phyloP scores from a whole-genome alignment of 1,284 basidiomycete species.

The Violaceomyces palustris region DNA sequence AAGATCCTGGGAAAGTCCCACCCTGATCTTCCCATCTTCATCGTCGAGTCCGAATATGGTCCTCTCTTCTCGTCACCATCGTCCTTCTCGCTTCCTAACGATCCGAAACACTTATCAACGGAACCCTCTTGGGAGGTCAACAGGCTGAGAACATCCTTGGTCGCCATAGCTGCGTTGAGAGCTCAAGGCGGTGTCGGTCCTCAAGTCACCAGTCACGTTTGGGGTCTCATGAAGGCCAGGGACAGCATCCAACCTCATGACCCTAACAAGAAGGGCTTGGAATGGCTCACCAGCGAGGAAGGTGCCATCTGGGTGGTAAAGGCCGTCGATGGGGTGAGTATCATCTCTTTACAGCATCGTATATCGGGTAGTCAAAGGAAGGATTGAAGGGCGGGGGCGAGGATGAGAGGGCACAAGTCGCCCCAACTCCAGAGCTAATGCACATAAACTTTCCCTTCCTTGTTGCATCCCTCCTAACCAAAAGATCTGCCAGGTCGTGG shows the following conservation, averaged over 20 bases:
- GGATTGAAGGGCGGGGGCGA: background rate
- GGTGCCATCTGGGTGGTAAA: slow-evolving; percentile 87
- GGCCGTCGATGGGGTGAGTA: slow-evolving; percentile 63
- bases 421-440: background rate
- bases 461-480: background rate
- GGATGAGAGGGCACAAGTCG: background rate
- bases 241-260: slow-evolving; percentile 52
- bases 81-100: slow-evolving; percentile 55
- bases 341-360: background rate
- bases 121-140: slow-evolving; percentile 62
- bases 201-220: slow-evolving; percentile 85
- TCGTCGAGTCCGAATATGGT: slow-evolving; percentile 84
- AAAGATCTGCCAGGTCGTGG: slow-evolving; percentile 35
- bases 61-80: slow-evolving; percentile 69
- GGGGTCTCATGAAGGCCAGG: slow-evolving; percentile 78
- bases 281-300: slow-evolving; percentile 80
- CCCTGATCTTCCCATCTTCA: slow-evolving; percentile 67
- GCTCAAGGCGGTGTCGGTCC: slow-evolving; percentile 80
- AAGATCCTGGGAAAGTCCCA: slow-evolving; percentile 75
- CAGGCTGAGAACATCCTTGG: slow-evolving; percentile 77
- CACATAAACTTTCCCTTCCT: background rate
- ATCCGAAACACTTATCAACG: slow-evolving; percentile 36
- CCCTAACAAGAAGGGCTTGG: slow-evolving; percentile 59
- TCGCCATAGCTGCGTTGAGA: slow-evolving; percentile 84
- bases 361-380: background rate